Evolutionary conservation across 371 early-diverging fungal genomes (phyloP).

Genomic region (Coemansia sp.): DNA sequence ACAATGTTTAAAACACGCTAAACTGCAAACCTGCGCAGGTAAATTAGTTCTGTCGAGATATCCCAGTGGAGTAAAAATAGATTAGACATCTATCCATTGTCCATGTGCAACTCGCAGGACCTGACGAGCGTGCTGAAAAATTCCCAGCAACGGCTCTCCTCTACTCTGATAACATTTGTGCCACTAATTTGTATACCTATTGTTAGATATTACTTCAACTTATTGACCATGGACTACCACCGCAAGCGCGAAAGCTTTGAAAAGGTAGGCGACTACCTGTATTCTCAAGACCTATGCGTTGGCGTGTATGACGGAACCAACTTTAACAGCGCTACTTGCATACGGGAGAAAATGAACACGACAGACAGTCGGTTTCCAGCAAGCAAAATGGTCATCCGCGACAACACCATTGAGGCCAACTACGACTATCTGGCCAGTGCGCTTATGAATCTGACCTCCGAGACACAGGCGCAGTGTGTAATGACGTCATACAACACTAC

Average conservation of each 20-base stretch:
- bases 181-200: not conserved
- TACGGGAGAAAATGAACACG: constrained; percentile 9
- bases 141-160: constrained; percentile 1
- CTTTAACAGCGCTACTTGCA: constrained; percentile 42
- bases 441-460: constrained; percentile 24
- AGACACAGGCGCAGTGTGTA: constrained; percentile 43
- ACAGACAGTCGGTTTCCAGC: constrained; percentile 10
- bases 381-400: constrained; percentile 26
- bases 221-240: too few relatives aligned
- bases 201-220: not conserved
- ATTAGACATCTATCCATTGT: not conserved
- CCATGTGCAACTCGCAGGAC: not conserved
- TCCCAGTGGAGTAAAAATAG: not conserved
- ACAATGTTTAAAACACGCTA: not conserved
- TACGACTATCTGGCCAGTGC: constrained; percentile 18
- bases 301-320: constrained; percentile 44
- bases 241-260: constrained; percentile 12
- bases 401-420: constrained; percentile 25
- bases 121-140: not conserved
- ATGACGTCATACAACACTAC: constrained; percentile 34
- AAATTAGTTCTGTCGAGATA: not conserved
- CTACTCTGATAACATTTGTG: constrained; percentile 2
- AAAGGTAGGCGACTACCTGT: constrained; percentile 38
- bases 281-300: constrained; percentile 42
- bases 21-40: not conserved